Base-by-base conservation (phyloP, 345 rosid genomes). In the Hypericum androsaemum region DNA sequence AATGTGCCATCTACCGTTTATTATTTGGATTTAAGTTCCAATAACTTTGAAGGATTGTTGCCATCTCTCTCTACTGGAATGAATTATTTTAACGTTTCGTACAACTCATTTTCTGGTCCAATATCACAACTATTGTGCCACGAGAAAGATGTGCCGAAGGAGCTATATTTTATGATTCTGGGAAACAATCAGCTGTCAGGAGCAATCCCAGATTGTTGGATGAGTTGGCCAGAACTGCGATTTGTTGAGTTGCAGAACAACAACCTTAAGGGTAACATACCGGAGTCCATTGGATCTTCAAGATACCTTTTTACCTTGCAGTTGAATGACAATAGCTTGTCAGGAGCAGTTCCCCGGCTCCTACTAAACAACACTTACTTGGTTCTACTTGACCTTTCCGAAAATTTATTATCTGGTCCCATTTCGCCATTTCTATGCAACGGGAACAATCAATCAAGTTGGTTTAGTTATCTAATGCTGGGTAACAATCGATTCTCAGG, bases 141-240 rank as follows among this genome's bases (percentile, higher is more conserved):
- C 39, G 64, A 72, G 41, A 77, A 77, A 83, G 83, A 79, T 12
- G 57, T 63, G 53, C 55, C 77, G 57, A 37, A 66, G 53, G 68
- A 57, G 3, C 6, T 80, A 14, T 62, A 68, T 54, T 63, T 73
- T 1, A 22, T 22, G 32, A 4, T 50, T 75, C 75, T 12, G 12
- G 43, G 3, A 80, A 80, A 65, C 59, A 59, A 58, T 72, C 77
- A 36, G 54, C 44, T 0, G 75, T 80, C 12, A 28, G 28, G 41
- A 61, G 32, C 1, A 22, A 22, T 22, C 4, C 32, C 32, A 1
- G 32, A 22, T 22, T 22, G 32, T 4, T 22, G 32, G 32, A 4
- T 4, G 4, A 4, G 32, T 4, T 22, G 32, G 32, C 32, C 1
- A 4, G 32, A 1, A 22, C 4, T 22, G 32, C 1, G 4, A 4